These are phyloP conservation scores for Zymoseptoria tritici DNA, from an alignment of 2,329 filamentous ascomycete genomes.

Conservation along the genomic window DNA sequence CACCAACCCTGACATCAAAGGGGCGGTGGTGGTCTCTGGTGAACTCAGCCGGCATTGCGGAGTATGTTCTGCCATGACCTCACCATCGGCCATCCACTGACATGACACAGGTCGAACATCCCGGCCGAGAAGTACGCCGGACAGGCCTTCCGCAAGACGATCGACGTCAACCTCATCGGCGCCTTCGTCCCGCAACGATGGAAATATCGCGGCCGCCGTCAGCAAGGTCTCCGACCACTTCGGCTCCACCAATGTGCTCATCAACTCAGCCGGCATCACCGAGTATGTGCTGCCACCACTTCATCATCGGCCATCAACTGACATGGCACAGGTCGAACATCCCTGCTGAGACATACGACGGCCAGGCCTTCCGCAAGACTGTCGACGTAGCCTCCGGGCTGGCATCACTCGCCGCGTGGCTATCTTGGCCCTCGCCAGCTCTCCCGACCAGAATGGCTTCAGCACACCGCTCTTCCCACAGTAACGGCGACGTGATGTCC, in stretches of 20 bases:
- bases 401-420: conserved; percentile 2
- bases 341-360: conserved; percentile 69
- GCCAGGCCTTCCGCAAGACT: conserved; percentile 67
- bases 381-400: conserved; percentile 57
- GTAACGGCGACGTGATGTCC: conserved; percentile 26
- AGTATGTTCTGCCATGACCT: conserved; percentile 38
- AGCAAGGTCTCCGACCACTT: conserved; percentile 58
- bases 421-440: conserved; percentile 30
- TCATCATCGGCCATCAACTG: neutral
- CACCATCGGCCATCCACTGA: conserved; percentile 1
- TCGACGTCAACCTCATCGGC: conserved; percentile 51
- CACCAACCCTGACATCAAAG: conserved; percentile 69
- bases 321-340: conserved; percentile 58
- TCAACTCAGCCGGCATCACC: conserved; percentile 73
- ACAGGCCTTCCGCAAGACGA: conserved; percentile 68
- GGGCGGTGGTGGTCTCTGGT: conserved; percentile 38
- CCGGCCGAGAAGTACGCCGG: conserved; percentile 70
- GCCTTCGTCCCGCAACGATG: conserved; percentile 38
- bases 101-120: conserved; percentile 60
- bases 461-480: conserved; percentile 32
- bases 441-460: conserved; percentile 32
- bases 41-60: conserved; percentile 72
- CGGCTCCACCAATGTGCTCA: conserved; percentile 58
- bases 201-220: conserved; percentile 62
- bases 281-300: conserved; percentile 43